Conservation (phyloP, 2,329 filamentous ascomycete genomes). For the Phialophora macrospora region DNA sequence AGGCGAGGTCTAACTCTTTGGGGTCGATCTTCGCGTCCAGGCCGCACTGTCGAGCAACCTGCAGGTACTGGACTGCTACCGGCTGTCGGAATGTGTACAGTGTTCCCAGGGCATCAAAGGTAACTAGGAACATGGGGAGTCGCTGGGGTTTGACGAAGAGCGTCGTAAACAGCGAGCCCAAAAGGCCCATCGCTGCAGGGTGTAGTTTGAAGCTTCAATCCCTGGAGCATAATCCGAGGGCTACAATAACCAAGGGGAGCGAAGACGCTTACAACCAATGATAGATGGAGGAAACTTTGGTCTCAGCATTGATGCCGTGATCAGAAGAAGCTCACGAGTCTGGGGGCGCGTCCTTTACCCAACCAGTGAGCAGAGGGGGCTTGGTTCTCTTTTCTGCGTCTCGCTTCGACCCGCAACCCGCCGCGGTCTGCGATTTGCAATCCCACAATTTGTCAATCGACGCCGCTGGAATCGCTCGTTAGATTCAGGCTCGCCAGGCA, state of each 20-base stretch:
- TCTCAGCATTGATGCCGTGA: constrained; percentile 16
- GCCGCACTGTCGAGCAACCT: constrained; percentile 46
- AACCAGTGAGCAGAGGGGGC: not conserved
- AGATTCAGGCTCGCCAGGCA: not conserved
- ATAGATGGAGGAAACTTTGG: not conserved
- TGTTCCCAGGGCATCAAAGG: constrained; percentile 54
- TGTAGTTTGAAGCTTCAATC: not conserved
- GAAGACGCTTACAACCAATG: not conserved
- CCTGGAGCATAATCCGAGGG: not conserved
- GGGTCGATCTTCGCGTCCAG: constrained; percentile 39
- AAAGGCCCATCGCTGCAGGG: constrained; percentile 13
- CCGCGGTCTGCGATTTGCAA: constrained; percentile 19
- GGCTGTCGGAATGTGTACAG: constrained; percentile 50
- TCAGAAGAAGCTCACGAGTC: not conserved
- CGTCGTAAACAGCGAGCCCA: constrained; percentile 16
- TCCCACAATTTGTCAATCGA: constrained; percentile 21
- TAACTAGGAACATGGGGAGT: constrained; percentile 45
- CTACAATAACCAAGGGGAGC: not conserved
- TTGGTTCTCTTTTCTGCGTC: constrained; percentile 3
- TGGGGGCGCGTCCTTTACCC: not conserved
- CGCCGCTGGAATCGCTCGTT: constrained; percentile 20
- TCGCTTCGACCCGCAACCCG: constrained; percentile 12
- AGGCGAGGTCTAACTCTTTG: constrained; percentile 42
- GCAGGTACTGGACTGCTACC: constrained; percentile 49
- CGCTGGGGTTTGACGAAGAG: not conserved